Conservation (phyloP, 495 filamentous ascomycete species). For the Podospora australis region DNA sequence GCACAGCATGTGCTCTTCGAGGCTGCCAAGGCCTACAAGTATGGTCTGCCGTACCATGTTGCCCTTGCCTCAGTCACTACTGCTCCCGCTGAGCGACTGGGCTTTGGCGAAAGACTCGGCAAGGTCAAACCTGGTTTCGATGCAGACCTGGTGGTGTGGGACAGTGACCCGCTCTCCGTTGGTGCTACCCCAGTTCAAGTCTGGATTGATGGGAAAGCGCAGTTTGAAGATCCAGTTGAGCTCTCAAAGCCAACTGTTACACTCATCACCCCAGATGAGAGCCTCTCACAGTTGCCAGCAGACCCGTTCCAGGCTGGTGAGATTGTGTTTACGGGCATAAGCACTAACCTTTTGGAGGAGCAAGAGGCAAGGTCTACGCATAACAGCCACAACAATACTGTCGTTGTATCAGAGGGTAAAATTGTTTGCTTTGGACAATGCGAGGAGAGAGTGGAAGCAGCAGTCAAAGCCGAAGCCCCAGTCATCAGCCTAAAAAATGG, state of each 20-base stretch:
- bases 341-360: constrained; percentile 31
- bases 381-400: constrained; percentile 19
- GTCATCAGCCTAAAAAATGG: constrained; percentile 47
- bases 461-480: constrained; percentile 20
- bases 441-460: constrained; percentile 26
- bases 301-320: constrained; percentile 26
- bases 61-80: constrained; percentile 56
- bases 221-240: constrained; percentile 40
- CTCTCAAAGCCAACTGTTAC: constrained; percentile 30
- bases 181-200: constrained; percentile 57
- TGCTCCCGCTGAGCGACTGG: constrained; percentile 53
- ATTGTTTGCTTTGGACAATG: constrained; percentile 46
- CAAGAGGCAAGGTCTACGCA: background rate
- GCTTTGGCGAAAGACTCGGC: constrained; percentile 53
- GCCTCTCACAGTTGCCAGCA: constrained; percentile 26
- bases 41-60: constrained; percentile 53
- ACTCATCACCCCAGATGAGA: constrained; percentile 22
- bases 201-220: constrained; percentile 56
- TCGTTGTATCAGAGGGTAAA: constrained; percentile 40
- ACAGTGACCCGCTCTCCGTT: constrained; percentile 54
- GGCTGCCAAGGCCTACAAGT: constrained; percentile 54
- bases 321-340: constrained; percentile 46
- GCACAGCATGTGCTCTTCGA: constrained; percentile 50
- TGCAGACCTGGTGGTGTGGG: constrained; percentile 62
- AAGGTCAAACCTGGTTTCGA: constrained; percentile 58